These are phyloP conservation scores for Camillea tinctor DNA, from an alignment of 2,329 filamentous ascomycete genomes.

Conservation along the genomic window DNA sequence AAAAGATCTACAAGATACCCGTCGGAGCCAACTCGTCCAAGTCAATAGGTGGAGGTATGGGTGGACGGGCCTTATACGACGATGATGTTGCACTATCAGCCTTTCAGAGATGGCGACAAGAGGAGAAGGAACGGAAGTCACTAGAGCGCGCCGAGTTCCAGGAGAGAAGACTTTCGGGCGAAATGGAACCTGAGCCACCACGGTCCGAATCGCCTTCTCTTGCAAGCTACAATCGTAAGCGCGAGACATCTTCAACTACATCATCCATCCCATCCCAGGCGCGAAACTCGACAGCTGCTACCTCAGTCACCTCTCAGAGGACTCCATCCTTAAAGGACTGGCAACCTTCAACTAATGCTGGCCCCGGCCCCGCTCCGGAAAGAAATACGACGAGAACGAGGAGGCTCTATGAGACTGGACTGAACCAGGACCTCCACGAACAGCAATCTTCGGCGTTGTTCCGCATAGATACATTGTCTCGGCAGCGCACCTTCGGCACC, in stretches of 20 bases:
- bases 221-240: slow-evolving; percentile 67
- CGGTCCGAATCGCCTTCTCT: slow-evolving; percentile 57
- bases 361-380: slow-evolving; percentile 50
- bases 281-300: slow-evolving; percentile 82
- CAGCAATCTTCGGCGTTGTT: slow-evolving; percentile 74
- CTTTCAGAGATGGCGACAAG: slow-evolving; percentile 73
- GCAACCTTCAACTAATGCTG: slow-evolving; percentile 41
- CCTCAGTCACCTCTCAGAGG: slow-evolving; percentile 77
- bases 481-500: slow-evolving; percentile 53
- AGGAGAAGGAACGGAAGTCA: slow-evolving; percentile 53
- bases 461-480: slow-evolving; percentile 76
- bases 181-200: slow-evolving; percentile 25
- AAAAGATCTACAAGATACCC: slow-evolving; percentile 90
- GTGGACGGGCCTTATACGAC: slow-evolving; percentile 74
- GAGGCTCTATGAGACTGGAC: slow-evolving; percentile 78
- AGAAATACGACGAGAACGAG: slow-evolving; percentile 68
- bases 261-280: slow-evolving; percentile 67
- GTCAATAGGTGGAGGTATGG: slow-evolving; percentile 49
- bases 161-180: slow-evolving; percentile 34
- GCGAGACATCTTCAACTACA: slow-evolving; percentile 83
- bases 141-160: slow-evolving; percentile 38
- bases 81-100: slow-evolving; percentile 80
- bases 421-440: slow-evolving; percentile 77
- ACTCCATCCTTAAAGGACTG: slow-evolving; percentile 52
- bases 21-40: slow-evolving; percentile 45